These are phyloP conservation scores for Mycosarcoma maydis DNA, from an alignment of 1,284 basidiomycete genomes.

Conservation along the genomic window DNA sequence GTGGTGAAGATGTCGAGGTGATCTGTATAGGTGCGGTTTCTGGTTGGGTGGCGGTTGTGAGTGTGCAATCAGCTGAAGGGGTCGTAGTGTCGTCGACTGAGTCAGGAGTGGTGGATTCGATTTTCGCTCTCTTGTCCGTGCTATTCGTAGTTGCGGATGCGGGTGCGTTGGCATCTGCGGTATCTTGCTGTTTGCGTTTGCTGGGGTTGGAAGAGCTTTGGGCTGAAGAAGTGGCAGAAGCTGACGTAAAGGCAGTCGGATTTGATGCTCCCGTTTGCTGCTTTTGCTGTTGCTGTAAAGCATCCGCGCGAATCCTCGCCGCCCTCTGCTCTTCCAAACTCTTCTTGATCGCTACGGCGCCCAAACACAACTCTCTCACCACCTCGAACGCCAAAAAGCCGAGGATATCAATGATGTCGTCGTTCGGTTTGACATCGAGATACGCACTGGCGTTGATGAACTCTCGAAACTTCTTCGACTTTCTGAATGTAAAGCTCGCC, in stretches of 20 bases:
- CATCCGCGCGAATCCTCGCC: conserved; percentile 10
- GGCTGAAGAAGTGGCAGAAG: neutral
- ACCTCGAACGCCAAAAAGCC: conserved; percentile 97
- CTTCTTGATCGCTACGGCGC: conserved; percentile 57
- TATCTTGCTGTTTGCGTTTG: conserved; percentile 12
- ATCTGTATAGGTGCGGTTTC: neutral
- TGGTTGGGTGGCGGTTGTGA: neutral
- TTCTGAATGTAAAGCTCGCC: conserved; percentile 89
- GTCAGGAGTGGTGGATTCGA: neutral
- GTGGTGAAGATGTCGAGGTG: neutral
- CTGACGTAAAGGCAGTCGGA: too few relatives aligned
- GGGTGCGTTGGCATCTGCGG: neutral
- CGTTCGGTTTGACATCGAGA: conserved; percentile 88
- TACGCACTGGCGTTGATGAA: conserved; percentile 90
- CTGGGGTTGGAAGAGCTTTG: neutral
- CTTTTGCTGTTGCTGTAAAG: conserved; percentile 3
- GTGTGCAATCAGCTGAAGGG: neutral
- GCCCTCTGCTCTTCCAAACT: conserved; percentile 47
- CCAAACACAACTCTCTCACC: conserved; percentile 86
- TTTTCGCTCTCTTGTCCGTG: conserved; percentile 12
- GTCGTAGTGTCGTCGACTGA: conserved; percentile 2
- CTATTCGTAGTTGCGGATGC: neutral
- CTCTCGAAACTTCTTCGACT: conserved; percentile 92
- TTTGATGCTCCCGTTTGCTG: conserved; percentile 6
- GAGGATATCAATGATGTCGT: conserved; percentile 95